A percentile compares a stretch with the other conserved stretches of the same genome.
These are phyloP conservation scores for Arthonia radiata DNA, from an alignment of 495 filamentous ascomycete species.

Conservation along the genomic window DNA sequence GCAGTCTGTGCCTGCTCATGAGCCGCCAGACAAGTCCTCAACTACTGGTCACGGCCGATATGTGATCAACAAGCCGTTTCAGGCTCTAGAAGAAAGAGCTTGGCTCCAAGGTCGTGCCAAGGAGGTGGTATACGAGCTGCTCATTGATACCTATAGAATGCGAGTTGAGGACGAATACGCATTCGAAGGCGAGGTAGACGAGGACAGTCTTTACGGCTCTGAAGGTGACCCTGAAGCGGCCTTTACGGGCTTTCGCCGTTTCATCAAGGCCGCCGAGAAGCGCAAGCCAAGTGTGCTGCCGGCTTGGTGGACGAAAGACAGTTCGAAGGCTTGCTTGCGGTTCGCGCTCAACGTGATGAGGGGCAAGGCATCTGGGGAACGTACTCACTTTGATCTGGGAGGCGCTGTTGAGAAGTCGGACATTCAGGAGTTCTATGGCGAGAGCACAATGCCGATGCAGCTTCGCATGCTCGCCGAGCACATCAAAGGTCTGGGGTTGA, in stretches of 20 bases:
- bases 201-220: constrained; percentile 10
- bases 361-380: too few relatives aligned
- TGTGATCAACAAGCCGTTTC: constrained; percentile 6
- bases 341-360: constrained; percentile 7
- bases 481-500: too few relatives aligned
- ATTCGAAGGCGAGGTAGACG: constrained; percentile 8
- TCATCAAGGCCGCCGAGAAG: constrained; percentile 8
- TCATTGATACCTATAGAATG: constrained; percentile 24
- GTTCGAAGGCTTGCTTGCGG: constrained; percentile 8
- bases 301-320: constrained; percentile 16
- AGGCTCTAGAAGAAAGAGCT: constrained; percentile 9
- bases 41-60: too few relatives aligned
- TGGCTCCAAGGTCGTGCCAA: constrained; percentile 18
- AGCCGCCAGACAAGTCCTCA: too few relatives aligned
- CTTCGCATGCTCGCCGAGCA: constrained; percentile 13
- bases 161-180: constrained; percentile 17
- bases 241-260: constrained; percentile 8
- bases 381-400: too few relatives aligned
- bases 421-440: constrained; percentile 16
- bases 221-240: too few relatives aligned
- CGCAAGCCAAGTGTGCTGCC: constrained; percentile 14
- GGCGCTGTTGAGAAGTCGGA: constrained; percentile 14
- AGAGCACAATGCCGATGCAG: constrained; percentile 19
- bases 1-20: too few relatives aligned
- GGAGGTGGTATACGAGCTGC: constrained; percentile 18